A percentile compares a stretch with the other conserved stretches of the same genome.
These are phyloP conservation scores for Komagataella ulmi DNA, from an alignment of 805 yeast species.

Conservation along the genomic window DNA sequence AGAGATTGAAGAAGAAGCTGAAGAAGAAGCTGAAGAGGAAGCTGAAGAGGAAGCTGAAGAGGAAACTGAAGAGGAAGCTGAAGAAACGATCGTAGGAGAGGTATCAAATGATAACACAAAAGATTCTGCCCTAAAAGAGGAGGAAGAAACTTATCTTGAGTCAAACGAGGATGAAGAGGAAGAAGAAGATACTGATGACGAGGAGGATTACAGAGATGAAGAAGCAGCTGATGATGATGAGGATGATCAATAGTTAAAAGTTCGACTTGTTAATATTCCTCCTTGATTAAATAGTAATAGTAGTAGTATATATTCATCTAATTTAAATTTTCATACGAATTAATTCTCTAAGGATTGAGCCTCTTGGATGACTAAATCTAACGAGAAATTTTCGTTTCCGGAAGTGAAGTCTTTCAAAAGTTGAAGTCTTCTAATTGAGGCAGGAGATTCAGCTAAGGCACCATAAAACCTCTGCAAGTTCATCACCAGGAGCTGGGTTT, in stretches of 20 bases:
- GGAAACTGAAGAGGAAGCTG: conserved; percentile 2
- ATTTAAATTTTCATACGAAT: background rate
- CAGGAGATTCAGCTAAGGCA: conserved; percentile 34
- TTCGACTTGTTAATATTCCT: background rate
- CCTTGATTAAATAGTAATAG: background rate
- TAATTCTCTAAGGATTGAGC: conserved; percentile 55
- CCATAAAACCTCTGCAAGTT: conserved; percentile 79
- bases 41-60: conserved; percentile 1
- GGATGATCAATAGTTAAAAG: background rate
- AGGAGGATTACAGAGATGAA: conserved; percentile 1
- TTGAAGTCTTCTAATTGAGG: conserved; percentile 32
- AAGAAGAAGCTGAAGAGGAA: conserved; percentile 4
- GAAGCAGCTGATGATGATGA: conserved; percentile 1
- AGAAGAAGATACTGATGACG: background rate
- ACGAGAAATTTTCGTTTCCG: conserved; percentile 54
- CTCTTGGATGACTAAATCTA: conserved; percentile 56
- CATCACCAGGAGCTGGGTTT: conserved; percentile 65
- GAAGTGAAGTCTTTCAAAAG: conserved; percentile 55
- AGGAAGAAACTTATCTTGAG: too few relatives aligned
- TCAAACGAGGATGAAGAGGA: background rate
- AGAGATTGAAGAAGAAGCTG: background rate
- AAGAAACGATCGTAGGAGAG: conserved; percentile 1
- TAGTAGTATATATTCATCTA: background rate
- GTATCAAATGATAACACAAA: conserved; percentile 3
- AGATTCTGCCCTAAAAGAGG: too few relatives aligned